Conservation (phyloP, 169 alveolate species). For the Plasmodium inui region DNA sequence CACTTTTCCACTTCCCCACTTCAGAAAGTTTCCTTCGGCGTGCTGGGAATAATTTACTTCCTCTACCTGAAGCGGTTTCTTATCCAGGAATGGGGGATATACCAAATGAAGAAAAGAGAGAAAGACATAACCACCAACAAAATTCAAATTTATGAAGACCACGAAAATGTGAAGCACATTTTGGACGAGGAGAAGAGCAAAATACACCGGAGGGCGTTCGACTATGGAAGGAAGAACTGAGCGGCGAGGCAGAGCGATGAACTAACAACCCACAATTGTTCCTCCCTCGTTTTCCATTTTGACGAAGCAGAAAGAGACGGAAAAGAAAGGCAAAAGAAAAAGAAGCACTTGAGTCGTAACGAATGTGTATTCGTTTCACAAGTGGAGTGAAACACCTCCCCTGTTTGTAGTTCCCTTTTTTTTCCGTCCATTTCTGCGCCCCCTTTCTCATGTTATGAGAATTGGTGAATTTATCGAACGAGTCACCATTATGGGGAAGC, state of each 20-base stretch:
- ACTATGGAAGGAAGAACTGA: conserved; percentile 16
- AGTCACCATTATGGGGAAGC: not conserved
- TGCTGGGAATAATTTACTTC: conserved; percentile 61
- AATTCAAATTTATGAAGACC: conserved; percentile 42
- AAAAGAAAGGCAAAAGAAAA: not conserved
- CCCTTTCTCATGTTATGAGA: not conserved
- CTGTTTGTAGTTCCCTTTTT: not conserved
- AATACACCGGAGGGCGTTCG: conserved; percentile 31
- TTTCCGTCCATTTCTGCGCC: not conserved
- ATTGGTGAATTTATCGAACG: not conserved
- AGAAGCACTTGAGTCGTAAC: not conserved
- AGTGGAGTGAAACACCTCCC: not conserved
- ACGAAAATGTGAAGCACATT: conserved; percentile 68
- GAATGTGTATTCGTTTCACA: not conserved
- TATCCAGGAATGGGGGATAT: conserved; percentile 71
- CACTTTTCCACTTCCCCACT: not conserved
- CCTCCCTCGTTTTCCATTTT: not conserved
- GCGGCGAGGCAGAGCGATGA: not conserved
- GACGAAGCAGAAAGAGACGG: not conserved
- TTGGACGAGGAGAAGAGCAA: conserved; percentile 67
- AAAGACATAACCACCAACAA: conserved; percentile 59
- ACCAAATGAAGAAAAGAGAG: conserved; percentile 59
- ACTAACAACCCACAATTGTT: not conserved
- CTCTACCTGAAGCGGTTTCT: conserved; percentile 62
- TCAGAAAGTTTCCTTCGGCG: conserved; percentile 75